phyloP scores from a whole-genome alignment of 495 filamentous ascomycete genomes.

The Terfezia boudieri region DNA sequence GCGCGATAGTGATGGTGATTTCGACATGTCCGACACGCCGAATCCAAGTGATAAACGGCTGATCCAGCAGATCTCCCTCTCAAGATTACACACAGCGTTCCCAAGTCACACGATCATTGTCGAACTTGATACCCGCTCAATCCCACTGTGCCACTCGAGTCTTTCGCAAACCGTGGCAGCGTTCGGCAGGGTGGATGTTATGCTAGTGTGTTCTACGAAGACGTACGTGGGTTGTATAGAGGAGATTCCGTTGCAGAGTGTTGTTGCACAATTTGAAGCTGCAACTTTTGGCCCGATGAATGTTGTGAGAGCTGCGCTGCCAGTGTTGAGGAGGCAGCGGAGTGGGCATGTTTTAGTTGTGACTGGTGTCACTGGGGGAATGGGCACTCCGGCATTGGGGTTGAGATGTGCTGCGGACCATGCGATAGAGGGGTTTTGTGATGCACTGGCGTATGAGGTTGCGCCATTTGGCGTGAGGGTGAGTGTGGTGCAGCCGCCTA shows the following conservation, averaged over 20 bases:
- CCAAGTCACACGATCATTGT: slow-evolving; percentile 30
- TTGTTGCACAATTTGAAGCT: slow-evolving; percentile 76
- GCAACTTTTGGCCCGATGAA: slow-evolving; percentile 91
- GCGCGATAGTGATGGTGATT: slow-evolving; percentile 22
- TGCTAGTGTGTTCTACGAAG: slow-evolving; percentile 74
- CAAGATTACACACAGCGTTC: neutral
- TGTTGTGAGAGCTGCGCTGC: slow-evolving; percentile 75
- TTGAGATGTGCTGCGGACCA: slow-evolving; percentile 83
- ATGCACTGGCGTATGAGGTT: slow-evolving; percentile 83
- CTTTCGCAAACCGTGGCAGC: slow-evolving; percentile 63
- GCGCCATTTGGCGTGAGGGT: slow-evolving; percentile 94
- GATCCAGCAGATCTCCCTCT: slow-evolving; percentile 1
- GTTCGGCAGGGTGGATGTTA: slow-evolving; percentile 72
- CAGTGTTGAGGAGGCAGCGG: slow-evolving; percentile 52
- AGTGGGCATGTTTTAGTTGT: slow-evolving; percentile 78
- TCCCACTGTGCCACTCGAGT: slow-evolving; percentile 49
- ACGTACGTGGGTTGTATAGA: slow-evolving; percentile 83
- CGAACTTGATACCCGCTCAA: slow-evolving; percentile 34
- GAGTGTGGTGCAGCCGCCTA: slow-evolving; percentile 75
- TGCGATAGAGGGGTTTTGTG: slow-evolving; percentile 95
- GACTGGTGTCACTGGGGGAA: slow-evolving; percentile 73
- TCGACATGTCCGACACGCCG: neutral
- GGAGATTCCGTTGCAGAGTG: slow-evolving; percentile 54
- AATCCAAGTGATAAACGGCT: neutral
- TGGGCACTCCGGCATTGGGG: slow-evolving; percentile 76